Base-by-base conservation (phyloP, 176 grass and related monocot species). In the Musa beccarii region DNA sequence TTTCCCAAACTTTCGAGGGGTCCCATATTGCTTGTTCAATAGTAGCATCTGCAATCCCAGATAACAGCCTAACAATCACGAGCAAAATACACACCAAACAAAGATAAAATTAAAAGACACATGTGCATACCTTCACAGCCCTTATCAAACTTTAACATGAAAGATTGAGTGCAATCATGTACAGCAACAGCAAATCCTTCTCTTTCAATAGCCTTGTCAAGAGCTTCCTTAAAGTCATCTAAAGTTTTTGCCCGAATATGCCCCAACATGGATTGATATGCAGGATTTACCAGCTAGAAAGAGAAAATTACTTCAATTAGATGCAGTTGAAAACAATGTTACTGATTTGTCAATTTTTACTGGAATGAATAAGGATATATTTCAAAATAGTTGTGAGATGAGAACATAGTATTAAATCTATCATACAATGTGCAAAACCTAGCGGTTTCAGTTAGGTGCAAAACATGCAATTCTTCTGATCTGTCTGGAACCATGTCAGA, bases 21-120 rank as follows among this genome's bases (percentile, higher is more conserved):
- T 99, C 86, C 96, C 96, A 99, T 19, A 81, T 94, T 81, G 89
- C 89, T 94, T 94, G 96, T 71, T 92, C 77, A 78, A 99, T 92
- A 82, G 86, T 76, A 81, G 88, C 91, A 87, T 94, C 96, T 99
- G 86, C 61, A 29, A 84, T 73, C 72, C 53, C 34, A 5, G 34
- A 43, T 16, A 26, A 68, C 6, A 29, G 14, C 24, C 24, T 34
- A 34, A 68, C 65, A 68, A 16, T 26, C 65, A 68, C 13, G 34
- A 68, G 13, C 65, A 68, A 3, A 34, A 68, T 5, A 43, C 75
- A 76, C 72, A 68, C 7, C 9, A 63, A 63, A 49, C 74, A 63
- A 34, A 12, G 26, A 68, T 61, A 17, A 68, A 5, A 29, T 2
- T 68, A 12, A 9, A 67, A 43, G 4, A 43, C 24, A 68, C 9